Percentiles rank a stretch among this genome's conserved stretches.
These are phyloP conservation scores for Hordeum pubiflorum DNA, from an alignment of 202 grass and related monocot genomes.

Conservation along the genomic window DNA sequence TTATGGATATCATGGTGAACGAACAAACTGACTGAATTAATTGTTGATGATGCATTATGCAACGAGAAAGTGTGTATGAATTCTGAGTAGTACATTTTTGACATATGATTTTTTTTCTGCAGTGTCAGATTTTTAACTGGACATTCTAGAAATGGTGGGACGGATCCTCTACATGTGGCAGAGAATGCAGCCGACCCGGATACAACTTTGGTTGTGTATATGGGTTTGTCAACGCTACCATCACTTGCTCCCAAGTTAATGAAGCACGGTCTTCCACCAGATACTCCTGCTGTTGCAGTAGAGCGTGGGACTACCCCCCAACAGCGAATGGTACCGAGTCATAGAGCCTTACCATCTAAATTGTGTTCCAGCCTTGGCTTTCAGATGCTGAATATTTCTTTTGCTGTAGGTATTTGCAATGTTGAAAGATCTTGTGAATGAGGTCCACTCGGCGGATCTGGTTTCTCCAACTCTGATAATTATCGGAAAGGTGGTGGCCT, in stretches of 20 bases:
- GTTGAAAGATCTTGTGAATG: conserved; percentile 65
- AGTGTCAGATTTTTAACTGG: conserved; percentile 97
- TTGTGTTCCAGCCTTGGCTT: not conserved
- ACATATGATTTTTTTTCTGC: conserved; percentile 32
- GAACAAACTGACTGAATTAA: not conserved
- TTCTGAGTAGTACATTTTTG: not conserved
- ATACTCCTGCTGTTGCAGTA: conserved; percentile 81
- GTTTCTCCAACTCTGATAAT: conserved; percentile 79
- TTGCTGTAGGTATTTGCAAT: conserved; percentile 53
- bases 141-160: conserved; percentile 90
- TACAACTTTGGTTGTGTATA: conserved; percentile 93
- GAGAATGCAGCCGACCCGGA: conserved; percentile 81
- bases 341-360: not conserved
- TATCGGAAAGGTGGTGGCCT: conserved; percentile 70
- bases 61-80: not conserved
- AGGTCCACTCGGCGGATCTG: conserved; percentile 51
- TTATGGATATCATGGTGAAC: not conserved
- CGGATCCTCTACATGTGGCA: conserved; percentile 80
- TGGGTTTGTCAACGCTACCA: conserved; percentile 84
- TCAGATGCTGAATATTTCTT: conserved; percentile 17
- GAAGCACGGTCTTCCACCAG: conserved; percentile 62
- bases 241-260: conserved; percentile 75
- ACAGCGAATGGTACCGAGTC: conserved; percentile 53
- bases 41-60: conserved; percentile 5
- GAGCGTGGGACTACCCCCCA: conserved; percentile 86